Evolutionary conservation across 306 rosid genomes (phyloP), one percentile per base, ranked within the genome.

Genomic region (Bauhinia variegata): DNA sequence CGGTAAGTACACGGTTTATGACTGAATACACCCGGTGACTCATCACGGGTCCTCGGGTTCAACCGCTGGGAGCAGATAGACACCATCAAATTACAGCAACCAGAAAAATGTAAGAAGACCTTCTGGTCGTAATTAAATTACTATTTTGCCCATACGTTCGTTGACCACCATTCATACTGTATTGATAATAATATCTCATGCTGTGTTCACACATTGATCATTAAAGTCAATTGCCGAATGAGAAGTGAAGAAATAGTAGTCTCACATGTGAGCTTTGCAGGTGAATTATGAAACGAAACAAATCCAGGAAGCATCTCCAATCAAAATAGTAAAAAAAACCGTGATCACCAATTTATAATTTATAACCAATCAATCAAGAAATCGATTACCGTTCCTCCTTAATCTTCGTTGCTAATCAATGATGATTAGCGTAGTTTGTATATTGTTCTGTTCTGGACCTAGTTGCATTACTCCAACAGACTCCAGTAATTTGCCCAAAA

Each of bases 31-130:
- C 43, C 71, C 82, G 60, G 91, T 86, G 48, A 63, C 62, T 43
- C 62, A 63, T 88, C 92, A 82, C 92, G 92, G 92, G 90, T 76
- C 62, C 66, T 79, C 61, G 53, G 75, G 64, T 80, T 78, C 85
- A 71, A 44, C 90, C 54, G 70, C 83, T 60, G 44, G 63, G 55
- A 23, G 63, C 69, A 43, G 46, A 54, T 43, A 34, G 61, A 63
- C 53, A n/a, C 55, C 70, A 73, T 23, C 69, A 54, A 44, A 57
- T 73, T 75, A 71, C 63, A 64, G 32, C 13, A 49, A n/a, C n/a
- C n/a, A n/a, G n/a, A n/a, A n/a, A n/a, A n/a, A n/a, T n/a, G n/a
- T n/a, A n/a, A n/a, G n/a, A n/a, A n/a, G n/a, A n/a, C n/a, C n/a
- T n/a, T n/a, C 49, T 14, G 60, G 28, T 56, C 36, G 42, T 16